Percentiles rank a stretch among this genome's conserved stretches.
Conservation (phyloP, 2,329 filamentous ascomycete species). For the Blastomyces parvus region DNA sequence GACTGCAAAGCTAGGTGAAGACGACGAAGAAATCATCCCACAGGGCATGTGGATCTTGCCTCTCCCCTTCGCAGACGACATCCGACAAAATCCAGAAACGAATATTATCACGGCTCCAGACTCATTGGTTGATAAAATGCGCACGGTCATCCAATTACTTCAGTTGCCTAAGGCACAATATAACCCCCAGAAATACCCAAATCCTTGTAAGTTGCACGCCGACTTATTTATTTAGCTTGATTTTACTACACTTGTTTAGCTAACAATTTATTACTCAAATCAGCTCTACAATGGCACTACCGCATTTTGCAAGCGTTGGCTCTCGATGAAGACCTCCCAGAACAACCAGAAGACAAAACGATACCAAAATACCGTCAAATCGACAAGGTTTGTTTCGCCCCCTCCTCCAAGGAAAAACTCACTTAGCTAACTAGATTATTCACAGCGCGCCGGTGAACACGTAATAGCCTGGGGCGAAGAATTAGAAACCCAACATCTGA, state of each 20-base stretch:
- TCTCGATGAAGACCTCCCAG: conserved; percentile 80
- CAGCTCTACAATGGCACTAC: conserved; percentile 90
- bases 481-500: conserved; percentile 51
- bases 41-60: conserved; percentile 82
- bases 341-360: conserved; percentile 65
- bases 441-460: conserved; percentile 61
- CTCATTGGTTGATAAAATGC: conserved; percentile 69
- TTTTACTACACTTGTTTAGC: neutral
- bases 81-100: conserved; percentile 62
- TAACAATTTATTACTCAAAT: conserved; percentile 7
- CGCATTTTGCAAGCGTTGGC: conserved; percentile 84
- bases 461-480: conserved; percentile 66
- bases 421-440: conserved; percentile 3
- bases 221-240: neutral
- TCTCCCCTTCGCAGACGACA: conserved; percentile 80
- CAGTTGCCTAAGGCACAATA: conserved; percentile 80
- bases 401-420: neutral
- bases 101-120: conserved; percentile 53
- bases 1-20: conserved; percentile 53
- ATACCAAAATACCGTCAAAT: conserved; percentile 79
- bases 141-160: conserved; percentile 69
- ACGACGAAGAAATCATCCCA: conserved; percentile 61
- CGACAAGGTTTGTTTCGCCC: conserved; percentile 51
- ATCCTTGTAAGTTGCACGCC: conserved; percentile 46
- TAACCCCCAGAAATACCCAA: conserved; percentile 79